phyloP scores from a whole-genome alignment of 106 monocot species.

The Dioscorea dumetorum region DNA sequence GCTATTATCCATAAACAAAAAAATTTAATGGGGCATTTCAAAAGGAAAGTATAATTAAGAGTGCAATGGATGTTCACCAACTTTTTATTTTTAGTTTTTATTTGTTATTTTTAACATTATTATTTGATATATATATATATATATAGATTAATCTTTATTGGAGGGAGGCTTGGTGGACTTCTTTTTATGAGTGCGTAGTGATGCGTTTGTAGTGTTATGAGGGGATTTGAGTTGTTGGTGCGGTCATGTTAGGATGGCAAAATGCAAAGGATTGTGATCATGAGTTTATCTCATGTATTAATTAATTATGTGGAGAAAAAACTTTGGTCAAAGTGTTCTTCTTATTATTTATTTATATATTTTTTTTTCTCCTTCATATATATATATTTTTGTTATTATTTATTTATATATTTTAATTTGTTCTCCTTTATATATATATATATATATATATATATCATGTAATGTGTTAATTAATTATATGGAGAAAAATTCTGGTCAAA shows the following conservation, averaged over 20 bases:
- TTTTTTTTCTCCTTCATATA: too few relatives aligned
- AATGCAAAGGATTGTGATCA: background rate
- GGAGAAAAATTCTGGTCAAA: too few relatives aligned
- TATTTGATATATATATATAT: too few relatives aligned
- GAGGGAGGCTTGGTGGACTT: background rate
- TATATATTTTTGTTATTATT: too few relatives aligned
- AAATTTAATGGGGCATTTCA: background rate
- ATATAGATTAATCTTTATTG: background rate
- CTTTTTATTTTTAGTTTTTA: background rate
- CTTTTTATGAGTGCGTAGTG: background rate
- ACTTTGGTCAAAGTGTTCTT: background rate
- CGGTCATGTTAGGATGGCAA: constrained; percentile 6
- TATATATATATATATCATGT: too few relatives aligned
- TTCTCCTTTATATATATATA: too few relatives aligned
- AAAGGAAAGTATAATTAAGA: background rate
- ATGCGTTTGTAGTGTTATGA: background rate
- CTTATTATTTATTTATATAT: background rate
- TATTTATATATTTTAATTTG: too few relatives aligned
- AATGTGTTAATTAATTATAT: too few relatives aligned
- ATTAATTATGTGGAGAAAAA: background rate
- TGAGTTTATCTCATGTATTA: background rate
- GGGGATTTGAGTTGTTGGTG: background rate
- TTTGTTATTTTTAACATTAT: too few relatives aligned
- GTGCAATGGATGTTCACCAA: background rate
- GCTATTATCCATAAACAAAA: background rate